Conservation (phyloP, 352 stramenopile species). For the Blastocystis sp. region DNA sequence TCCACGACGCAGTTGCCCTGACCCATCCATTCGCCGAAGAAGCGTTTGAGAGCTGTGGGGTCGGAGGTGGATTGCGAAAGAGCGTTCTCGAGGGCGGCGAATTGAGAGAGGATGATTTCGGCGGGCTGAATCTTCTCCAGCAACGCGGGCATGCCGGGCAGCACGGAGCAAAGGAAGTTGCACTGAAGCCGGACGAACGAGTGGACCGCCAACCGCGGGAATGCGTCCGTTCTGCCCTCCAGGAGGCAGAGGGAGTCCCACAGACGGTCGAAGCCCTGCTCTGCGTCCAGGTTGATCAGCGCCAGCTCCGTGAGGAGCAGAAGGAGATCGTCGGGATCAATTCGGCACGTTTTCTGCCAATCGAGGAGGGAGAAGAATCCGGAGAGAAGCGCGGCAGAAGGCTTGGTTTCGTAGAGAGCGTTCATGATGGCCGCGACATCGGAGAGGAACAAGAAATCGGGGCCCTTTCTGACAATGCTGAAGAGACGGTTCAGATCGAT, state of each 20-base stretch:
- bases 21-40: slow-evolving; percentile 11
- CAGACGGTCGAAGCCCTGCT: slow-evolving; percentile 1
- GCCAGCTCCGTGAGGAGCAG: slow-evolving; percentile 21
- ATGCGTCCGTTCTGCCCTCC: not conserved
- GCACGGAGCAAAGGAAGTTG: slow-evolving; percentile 72
- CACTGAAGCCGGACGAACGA: slow-evolving; percentile 59
- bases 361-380: slow-evolving; percentile 17
- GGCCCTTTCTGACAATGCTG: not conserved
- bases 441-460: not conserved
- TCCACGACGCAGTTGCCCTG: slow-evolving; percentile 69
- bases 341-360: not conserved
- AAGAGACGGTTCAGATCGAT: not conserved
- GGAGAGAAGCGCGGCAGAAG: not conserved
- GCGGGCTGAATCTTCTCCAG: not conserved
- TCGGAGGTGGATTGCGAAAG: slow-evolving; percentile 64
- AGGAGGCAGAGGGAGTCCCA: not conserved
- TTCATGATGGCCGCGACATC: slow-evolving; percentile 18
- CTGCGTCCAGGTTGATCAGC: not conserved
- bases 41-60: no score
- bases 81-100: not conserved
- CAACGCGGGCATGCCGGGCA: slow-evolving; percentile 69
- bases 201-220: not conserved
- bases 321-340: slow-evolving; percentile 1
- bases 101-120: not conserved
- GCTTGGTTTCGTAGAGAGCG: not conserved